These are phyloP conservation scores for Amanita rubescens DNA, from an alignment of 768 basidiomycete species.

Conservation along the genomic window DNA sequence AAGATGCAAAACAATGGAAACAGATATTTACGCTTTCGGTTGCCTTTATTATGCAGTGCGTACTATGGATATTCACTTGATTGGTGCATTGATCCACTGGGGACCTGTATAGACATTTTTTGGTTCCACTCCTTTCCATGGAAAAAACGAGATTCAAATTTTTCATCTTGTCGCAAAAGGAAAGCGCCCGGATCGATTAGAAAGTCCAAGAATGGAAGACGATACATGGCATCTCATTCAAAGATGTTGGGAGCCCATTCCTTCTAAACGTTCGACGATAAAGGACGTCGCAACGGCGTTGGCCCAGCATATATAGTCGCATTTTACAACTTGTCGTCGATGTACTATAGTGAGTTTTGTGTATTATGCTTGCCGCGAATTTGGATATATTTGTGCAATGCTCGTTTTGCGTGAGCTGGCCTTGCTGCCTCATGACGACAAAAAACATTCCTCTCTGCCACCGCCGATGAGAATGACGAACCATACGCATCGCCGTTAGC, in stretches of 20 bases:
- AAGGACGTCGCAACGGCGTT: not conserved
- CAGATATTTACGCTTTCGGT: constrained; percentile 2
- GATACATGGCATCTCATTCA: not conserved
- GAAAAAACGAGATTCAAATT: not conserved
- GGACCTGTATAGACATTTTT: not conserved
- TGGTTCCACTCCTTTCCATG: not conserved
- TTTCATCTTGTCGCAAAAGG: not conserved
- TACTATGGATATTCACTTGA: not conserved
- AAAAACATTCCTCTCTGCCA: not conserved
- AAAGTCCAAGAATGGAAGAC: not conserved
- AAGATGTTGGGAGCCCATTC: not conserved
- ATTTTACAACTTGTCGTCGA: too few relatives aligned
- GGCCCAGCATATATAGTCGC: too few relatives aligned
- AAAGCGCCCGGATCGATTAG: not conserved
- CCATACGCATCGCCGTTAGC: constrained; percentile 68
- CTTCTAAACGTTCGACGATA: not conserved
- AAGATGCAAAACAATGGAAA: not conserved
- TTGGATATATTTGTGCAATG: too few relatives aligned
- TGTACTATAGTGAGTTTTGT: too few relatives aligned
- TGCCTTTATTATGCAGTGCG: constrained; percentile 1
- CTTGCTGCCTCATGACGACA: too few relatives aligned
- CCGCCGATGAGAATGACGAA: constrained; percentile 55
- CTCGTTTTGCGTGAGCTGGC: too few relatives aligned
- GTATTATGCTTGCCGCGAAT: too few relatives aligned
- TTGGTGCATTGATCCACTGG: not conserved